Evolutionary conservation across 169 alveolate genomes (phyloP).

Genomic region (Plasmodium adleri): DNA sequence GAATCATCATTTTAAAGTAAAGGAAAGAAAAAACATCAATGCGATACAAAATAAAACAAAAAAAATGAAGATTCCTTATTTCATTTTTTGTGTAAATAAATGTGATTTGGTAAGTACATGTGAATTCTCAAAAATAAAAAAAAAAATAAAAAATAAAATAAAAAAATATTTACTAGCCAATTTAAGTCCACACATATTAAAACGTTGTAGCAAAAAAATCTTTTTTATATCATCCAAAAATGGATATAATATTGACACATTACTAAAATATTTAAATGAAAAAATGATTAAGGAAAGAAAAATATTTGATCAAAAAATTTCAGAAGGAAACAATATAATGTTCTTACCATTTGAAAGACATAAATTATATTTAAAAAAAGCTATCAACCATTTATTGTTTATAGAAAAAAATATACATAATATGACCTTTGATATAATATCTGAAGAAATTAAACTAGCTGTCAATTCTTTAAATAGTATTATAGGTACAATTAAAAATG

Average conservation of each 20-base stretch:
- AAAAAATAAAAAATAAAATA: not conserved
- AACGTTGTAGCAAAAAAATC: not conserved
- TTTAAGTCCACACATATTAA: not conserved
- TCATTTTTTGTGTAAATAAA: conserved; percentile 35
- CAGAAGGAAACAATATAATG: not conserved
- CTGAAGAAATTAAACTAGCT: conserved; percentile 51
- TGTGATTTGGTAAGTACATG: conserved; percentile 13
- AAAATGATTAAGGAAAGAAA: not conserved
- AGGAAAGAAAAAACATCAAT: too few relatives aligned
- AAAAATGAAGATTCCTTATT: conserved; percentile 1
- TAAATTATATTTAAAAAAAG: conserved; percentile 19
- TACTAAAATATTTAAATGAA: conserved; percentile 11
- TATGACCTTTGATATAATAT: conserved; percentile 29
- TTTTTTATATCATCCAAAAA: conserved; percentile 56
- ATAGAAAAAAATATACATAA: conserved; percentile 1
- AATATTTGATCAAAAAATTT: not conserved
- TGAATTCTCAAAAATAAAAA: not conserved
- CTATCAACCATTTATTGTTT: conserved; percentile 29
- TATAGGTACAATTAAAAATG: conserved; percentile 23
- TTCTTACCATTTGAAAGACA: conserved; percentile 62
- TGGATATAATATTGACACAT: conserved; percentile 21
- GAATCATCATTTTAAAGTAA: not conserved
- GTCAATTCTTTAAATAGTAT: conserved; percentile 14
- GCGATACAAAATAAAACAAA: not conserved
- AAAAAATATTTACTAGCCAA: not conserved